Conservation (phyloP, 352 stramenopile genomes). For the Chrysophaeum taylorii region DNA sequence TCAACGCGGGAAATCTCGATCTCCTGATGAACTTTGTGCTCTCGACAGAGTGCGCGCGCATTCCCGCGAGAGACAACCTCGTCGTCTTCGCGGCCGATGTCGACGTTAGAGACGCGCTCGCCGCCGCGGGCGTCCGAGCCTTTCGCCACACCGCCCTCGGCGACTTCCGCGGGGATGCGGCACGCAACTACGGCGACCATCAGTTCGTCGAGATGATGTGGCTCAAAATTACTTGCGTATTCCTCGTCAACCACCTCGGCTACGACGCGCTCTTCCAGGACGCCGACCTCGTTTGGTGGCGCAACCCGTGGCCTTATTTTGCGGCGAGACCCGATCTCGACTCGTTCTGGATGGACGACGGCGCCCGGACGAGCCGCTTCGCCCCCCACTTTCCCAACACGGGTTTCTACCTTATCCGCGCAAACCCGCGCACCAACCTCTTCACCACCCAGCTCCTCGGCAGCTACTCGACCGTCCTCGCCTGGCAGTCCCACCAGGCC, state of each 20-base stretch:
- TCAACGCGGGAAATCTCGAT: not conserved
- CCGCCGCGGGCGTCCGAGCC: not conserved
- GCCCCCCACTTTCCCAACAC: constrained; percentile 44
- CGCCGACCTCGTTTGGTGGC: constrained; percentile 31
- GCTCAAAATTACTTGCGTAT: constrained; percentile 54
- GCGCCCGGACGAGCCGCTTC: constrained; percentile 37
- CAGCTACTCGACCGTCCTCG: not conserved
- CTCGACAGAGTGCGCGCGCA: not conserved
- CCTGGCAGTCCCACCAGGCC: not conserved
- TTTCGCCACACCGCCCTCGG: constrained; percentile 14
- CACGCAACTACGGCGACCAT: constrained; percentile 44
- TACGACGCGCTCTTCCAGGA: constrained; percentile 59
- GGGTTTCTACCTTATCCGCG: constrained; percentile 54
- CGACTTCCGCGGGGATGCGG: constrained; percentile 33
- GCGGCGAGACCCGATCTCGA: constrained; percentile 35
- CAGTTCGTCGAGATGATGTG: constrained; percentile 54
- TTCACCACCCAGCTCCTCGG: constrained; percentile 14
- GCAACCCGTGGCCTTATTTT: not conserved
- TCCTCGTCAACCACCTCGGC: constrained; percentile 44
- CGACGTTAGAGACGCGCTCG: not conserved
- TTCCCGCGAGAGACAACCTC: not conserved
- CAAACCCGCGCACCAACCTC: constrained; percentile 34
- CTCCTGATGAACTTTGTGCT: not conserved
- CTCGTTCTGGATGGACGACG: constrained; percentile 54
- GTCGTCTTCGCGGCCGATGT: not conserved